Base-by-base conservation (phyloP, 768 basidiomycete species). In the Coprinellus micaceus region DNA sequence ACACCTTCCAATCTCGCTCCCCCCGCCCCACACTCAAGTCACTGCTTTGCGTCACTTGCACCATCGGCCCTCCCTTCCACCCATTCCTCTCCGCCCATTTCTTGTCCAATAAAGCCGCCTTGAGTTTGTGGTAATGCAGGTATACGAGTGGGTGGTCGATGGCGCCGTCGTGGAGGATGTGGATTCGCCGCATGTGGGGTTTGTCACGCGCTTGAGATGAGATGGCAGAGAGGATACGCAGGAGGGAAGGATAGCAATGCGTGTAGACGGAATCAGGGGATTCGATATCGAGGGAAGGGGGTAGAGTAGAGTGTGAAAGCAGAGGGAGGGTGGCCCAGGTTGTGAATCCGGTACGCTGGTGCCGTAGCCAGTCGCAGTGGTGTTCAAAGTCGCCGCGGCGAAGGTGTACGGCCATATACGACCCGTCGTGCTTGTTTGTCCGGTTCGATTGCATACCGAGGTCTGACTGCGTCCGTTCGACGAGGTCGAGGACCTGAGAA, bases 301-400 rank as follows among this genome's bases (percentile, higher is more conserved):
- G 63, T 48, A 70, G 61, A 15, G 71, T 63, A 7, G 71, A 67
- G 3, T 63, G 29, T 25, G 61, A 52, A 11, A 80, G 62, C 17
- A 63, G 13, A 15, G 77, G 77, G n/a, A 80, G 72, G 6, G 76
- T 78, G 5, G 72, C 74, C 79, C 77, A 80, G 4, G 77, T 79
- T 6, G 76, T 78, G 65, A 78, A 78, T 10, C 75, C 76, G 10
- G 66, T 63, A 24, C 67, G 65, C 17, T 52, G 63, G 44, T 69
- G 58, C 5, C 74, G 68, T 4, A 78, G 70, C 43, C 56, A 64
- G 43, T 69, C 57, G 33, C 79, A 80, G 59, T 79, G 77, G 9
- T 60, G 64, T 61, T 76, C 73, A 56, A 80, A 79, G 46, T 78
- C 77, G 13, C 74, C 77, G 22, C 78, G 74, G 22, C 76, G 73